Evolutionary conservation across 2,329 filamentous ascomycete species (phyloP).

Genomic region (Penicillium sp.): DNA sequence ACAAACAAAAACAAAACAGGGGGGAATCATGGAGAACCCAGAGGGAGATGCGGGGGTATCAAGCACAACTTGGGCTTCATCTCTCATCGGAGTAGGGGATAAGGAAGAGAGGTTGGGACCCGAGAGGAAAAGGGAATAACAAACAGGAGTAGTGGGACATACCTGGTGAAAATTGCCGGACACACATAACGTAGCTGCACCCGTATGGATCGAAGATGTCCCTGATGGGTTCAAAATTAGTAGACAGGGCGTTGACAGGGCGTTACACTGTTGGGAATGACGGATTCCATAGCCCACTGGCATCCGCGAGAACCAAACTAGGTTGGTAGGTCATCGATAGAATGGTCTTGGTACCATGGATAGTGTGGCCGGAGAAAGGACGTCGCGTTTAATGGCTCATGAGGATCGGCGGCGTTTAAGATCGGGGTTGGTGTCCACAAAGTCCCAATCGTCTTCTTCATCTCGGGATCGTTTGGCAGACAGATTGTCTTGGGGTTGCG

Average conservation of each 20-base stretch:
- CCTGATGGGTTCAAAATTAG: conserved; percentile 16
- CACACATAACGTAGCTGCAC: not conserved
- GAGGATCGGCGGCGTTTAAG: conserved; percentile 59
- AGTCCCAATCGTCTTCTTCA: conserved; percentile 37
- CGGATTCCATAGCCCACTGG: not conserved
- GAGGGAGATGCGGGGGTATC: not conserved
- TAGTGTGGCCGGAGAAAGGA: conserved; percentile 4
- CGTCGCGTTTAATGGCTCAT: conserved; percentile 24
- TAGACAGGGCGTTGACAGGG: conserved; percentile 6
- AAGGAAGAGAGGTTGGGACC: not conserved
- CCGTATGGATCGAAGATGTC: conserved; percentile 6
- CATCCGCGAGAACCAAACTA: not conserved
- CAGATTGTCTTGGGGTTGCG: conserved; percentile 25
- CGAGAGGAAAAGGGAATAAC: not conserved
- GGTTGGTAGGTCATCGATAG: not conserved
- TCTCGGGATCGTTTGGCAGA: conserved; percentile 41
- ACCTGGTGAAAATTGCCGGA: conserved; percentile 1
- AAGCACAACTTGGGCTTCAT: not conserved
- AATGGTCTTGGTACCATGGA: not conserved
- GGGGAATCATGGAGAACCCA: not conserved
- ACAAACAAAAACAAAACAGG: not conserved
- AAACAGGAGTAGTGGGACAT: conserved; percentile 1
- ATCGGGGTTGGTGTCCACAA: conserved; percentile 41
- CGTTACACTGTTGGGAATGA: not conserved
- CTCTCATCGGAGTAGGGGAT: not conserved